A percentile compares a stretch with the other conserved stretches of the same genome.
Evolutionary conservation across 2,329 filamentous ascomycete genomes (phyloP).

Genomic region (Botrytis fabae): DNA sequence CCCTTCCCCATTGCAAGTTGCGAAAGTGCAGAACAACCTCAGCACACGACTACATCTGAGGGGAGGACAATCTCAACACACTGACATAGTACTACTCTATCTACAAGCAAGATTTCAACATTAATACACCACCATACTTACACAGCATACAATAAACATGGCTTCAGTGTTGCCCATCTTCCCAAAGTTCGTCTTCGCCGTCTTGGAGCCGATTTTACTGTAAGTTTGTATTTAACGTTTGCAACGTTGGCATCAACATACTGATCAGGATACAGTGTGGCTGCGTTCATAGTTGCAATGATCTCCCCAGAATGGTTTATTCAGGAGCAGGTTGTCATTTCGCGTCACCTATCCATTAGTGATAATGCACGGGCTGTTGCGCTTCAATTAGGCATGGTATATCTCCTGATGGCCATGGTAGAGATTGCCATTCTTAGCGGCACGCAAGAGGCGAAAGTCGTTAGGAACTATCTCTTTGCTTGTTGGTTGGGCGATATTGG

Average conservation of each 20-base stretch:
- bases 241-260: slow-evolving; percentile 15
- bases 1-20: neutral
- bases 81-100: neutral
- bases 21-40: neutral
- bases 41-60: neutral
- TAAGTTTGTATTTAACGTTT: slow-evolving; percentile 25
- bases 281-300: slow-evolving; percentile 58
- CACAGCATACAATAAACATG: slow-evolving; percentile 46
- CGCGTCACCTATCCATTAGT: slow-evolving; percentile 39
- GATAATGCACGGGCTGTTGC: slow-evolving; percentile 41
- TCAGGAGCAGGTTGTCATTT: slow-evolving; percentile 56
- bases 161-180: slow-evolving; percentile 61
- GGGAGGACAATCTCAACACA: neutral
- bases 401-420: slow-evolving; percentile 64
- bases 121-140: neutral
- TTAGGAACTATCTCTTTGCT: slow-evolving; percentile 66
- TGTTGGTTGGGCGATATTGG: slow-evolving; percentile 66
- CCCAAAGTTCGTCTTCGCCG: slow-evolving; percentile 65
- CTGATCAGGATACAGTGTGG: slow-evolving; percentile 49
- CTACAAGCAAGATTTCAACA: neutral
- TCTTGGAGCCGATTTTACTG: slow-evolving; percentile 45
- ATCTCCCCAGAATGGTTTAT: slow-evolving; percentile 62
- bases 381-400: slow-evolving; percentile 61
- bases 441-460: slow-evolving; percentile 63
- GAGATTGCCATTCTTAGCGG: slow-evolving; percentile 64